Conservation (phyloP, 345 rosid species). For the Bruguiera sexangula region DNA sequence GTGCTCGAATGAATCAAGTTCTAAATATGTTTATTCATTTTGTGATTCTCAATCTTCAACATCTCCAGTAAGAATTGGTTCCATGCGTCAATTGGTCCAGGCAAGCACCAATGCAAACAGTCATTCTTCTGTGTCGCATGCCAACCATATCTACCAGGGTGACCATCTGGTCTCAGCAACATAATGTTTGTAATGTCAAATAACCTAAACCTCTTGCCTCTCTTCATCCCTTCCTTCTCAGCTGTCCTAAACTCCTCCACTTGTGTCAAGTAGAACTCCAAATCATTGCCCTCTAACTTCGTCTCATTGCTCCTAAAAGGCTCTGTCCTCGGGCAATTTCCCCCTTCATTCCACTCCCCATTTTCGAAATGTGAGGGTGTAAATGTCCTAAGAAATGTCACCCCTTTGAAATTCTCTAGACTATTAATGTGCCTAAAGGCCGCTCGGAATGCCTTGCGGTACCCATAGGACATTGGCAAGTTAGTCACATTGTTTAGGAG, state of each 20-base stretch:
- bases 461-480: conserved; percentile 57
- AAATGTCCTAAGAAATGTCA: conserved; percentile 57
- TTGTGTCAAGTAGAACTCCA: conserved; percentile 62
- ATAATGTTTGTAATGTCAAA: conserved; percentile 57
- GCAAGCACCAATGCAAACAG: conserved; percentile 94
- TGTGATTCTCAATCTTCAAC: conserved; percentile 65
- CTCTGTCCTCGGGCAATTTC: conserved; percentile 53
- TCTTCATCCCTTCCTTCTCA: conserved; percentile 46
- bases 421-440: conserved; percentile 61
- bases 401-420: conserved; percentile 48
- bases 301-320: conserved; percentile 60
- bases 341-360: conserved; percentile 83
- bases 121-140: conserved; percentile 69
- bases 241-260: conserved; percentile 70
- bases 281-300: conserved; percentile 38
- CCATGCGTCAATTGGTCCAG: conserved; percentile 84
- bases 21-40: conserved; percentile 7
- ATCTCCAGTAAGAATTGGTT: conserved; percentile 74
- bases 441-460: conserved; percentile 57
- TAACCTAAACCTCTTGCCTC: conserved; percentile 51
- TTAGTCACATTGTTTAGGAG: conserved; percentile 49
- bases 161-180: conserved; percentile 78
- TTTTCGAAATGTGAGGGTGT: conserved; percentile 80
- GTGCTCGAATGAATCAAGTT: too few species aligned
- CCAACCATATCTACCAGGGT: conserved; percentile 64